phyloP scores from a whole-genome alignment of 2,329 filamentous ascomycete genomes.

The Neopestalotiopsis clavispora region DNA sequence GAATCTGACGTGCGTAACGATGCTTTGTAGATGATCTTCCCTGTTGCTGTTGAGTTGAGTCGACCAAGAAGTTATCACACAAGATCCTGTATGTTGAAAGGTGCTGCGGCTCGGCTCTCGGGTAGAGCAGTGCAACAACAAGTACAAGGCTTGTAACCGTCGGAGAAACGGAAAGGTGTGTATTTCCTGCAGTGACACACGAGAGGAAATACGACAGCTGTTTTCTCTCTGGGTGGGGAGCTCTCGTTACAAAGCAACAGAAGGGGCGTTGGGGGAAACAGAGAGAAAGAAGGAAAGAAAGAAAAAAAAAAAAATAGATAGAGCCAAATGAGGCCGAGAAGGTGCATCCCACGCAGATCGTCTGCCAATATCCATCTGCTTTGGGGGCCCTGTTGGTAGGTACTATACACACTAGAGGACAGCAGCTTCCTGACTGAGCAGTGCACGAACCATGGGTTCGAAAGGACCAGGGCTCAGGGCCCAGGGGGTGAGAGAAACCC shows the following conservation, averaged over 20 bases:
- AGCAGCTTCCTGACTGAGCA: background rate
- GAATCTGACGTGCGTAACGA: background rate
- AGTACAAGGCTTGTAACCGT: background rate
- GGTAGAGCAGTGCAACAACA: conserved; percentile 5
- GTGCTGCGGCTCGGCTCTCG: conserved; percentile 9
- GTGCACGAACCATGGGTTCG: conserved; percentile 9
- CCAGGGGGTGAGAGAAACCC: conserved; percentile 1
- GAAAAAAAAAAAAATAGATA: no score
- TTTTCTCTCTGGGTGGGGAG: background rate
- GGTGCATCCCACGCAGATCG: no score
- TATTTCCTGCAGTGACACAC: background rate
- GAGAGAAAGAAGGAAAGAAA: background rate
- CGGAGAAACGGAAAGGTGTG: conserved; percentile 6
- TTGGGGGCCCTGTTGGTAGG: no score
- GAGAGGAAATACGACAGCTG: background rate
- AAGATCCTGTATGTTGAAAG: background rate
- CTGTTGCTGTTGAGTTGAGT: background rate
- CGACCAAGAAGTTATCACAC: background rate
- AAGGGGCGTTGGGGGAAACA: background rate
- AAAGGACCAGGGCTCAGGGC: background rate
- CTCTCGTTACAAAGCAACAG: background rate
- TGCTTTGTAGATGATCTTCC: background rate
- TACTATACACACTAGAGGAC: background rate
- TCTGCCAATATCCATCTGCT: no score
- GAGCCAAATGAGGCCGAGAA: no score